Base-by-base conservation (phyloP, 2,329 filamentous ascomycete genomes). In the Epichloe sp. region DNA sequence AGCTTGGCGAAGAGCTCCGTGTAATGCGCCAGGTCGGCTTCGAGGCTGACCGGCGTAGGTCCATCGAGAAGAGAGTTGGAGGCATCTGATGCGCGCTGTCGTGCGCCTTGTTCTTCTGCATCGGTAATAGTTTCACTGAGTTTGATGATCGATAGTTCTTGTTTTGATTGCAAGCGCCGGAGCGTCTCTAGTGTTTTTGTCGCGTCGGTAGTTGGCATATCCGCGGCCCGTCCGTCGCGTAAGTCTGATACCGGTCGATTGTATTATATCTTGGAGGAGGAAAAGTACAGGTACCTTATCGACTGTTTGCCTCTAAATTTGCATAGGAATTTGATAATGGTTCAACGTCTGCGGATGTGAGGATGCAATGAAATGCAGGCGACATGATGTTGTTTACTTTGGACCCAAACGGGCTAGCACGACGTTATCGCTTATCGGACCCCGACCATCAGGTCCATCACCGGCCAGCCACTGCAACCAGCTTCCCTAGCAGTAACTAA, bases 1-100 rank as follows among this genome's bases (percentile, higher is more conserved):
- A 97, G 77, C 71, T 98, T 97, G 42, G 88, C 85, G 68, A 97
- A 98, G 19, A 97, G 79, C 68, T 96, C 90, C 70, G 87, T 88
- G 72, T 97, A 96, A 68, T 97, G 90, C 34, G 78, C 75, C 31
- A 97, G 75, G 66, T 97, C 91, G 31, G 86, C 87, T 56, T 87
- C 82, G 7, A 97, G 75, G 17, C 84, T 84, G 15, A 85, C 79
- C 0, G 90, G 88, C 10, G 83, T 87, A 17, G 81, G 79, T 54
- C 77, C 80, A 57, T 84, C 81, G 55, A 82, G 75, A 23, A 77
- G 75, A 54, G 79, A 71, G 56, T 74, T 77, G 36, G 86, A 88
- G 45, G 81, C 80, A 66, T 93, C 86, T 4, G 88, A 94, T 35
- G 75, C 82, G 55, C 85, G 76, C 54, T 77, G 77, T 54, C 63